A percentile compares a stretch with the other conserved stretches of the same genome.
These are phyloP conservation scores for Hyphodiscus hymeniophilus DNA, from an alignment of 495 filamentous ascomycete species.

Conservation along the genomic window DNA sequence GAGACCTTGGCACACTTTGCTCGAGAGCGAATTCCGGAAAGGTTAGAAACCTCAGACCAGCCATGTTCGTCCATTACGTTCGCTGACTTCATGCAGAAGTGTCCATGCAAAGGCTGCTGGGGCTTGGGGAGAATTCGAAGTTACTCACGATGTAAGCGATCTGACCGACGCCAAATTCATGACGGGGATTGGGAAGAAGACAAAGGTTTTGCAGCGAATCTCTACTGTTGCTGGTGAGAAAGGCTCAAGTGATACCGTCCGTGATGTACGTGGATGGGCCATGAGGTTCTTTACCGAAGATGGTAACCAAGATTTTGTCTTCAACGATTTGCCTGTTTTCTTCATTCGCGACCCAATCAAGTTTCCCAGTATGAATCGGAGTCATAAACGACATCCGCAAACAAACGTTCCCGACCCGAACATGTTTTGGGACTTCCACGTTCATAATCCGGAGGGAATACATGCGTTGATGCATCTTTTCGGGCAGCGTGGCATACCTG, in stretches of 20 bases:
- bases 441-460: slow-evolving; percentile 48
- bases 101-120: slow-evolving; percentile 64
- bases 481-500: slow-evolving; percentile 51
- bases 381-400: slow-evolving; percentile 41
- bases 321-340: slow-evolving; percentile 35
- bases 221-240: slow-evolving; percentile 66
- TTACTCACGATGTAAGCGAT: slow-evolving; percentile 54
- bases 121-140: slow-evolving; percentile 59
- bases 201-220: slow-evolving; percentile 46
- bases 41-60: background rate
- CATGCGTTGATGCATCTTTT: slow-evolving; percentile 58
- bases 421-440: slow-evolving; percentile 34
- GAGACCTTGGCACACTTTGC: slow-evolving; percentile 49
- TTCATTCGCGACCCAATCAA: slow-evolving; percentile 49
- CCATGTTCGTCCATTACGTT: background rate
- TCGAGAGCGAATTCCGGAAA: slow-evolving; percentile 36
- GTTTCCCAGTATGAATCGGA: slow-evolving; percentile 45
- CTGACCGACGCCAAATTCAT: slow-evolving; percentile 31
- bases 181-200: slow-evolving; percentile 12
- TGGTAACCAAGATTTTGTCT: slow-evolving; percentile 31
- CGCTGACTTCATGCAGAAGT: slow-evolving; percentile 22
- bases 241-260: slow-evolving; percentile 60
- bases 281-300: slow-evolving; percentile 64
- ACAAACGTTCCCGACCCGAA: slow-evolving; percentile 45
- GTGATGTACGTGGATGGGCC: slow-evolving; percentile 71